Base-by-base conservation (phyloP, 495 filamentous ascomycete genomes). In the Xylaria bambusicola region DNA sequence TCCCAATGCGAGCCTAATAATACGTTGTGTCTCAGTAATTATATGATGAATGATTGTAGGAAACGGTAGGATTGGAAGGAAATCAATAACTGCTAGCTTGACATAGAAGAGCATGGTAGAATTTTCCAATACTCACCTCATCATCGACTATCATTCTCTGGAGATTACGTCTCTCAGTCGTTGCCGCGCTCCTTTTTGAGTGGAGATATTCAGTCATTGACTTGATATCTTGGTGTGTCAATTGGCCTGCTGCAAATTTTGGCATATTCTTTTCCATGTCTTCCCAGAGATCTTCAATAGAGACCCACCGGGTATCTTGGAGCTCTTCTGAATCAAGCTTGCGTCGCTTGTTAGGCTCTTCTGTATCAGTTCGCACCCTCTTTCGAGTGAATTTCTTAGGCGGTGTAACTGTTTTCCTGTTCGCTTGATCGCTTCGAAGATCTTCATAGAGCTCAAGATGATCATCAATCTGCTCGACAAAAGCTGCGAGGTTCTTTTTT, bases 361-460 rank as follows among this genome's bases (percentile, higher is more conserved):
- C 27, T 17, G 18, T 10, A n/a, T 56, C 26, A 54, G 27, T 52
- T 35, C 31, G 38, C 48, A 58, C 15, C 26, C 41, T 51, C 27
- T 67, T 72, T 24, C 69, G 68, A 17, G 65, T 45, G 9, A 47
- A 61, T 15, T 64, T 46, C 6, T 61, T 62, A 1, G 81, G 77
- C 6, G 69, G 68, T 51, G 66, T 82, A 13, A 80, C 77, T 1
- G 60, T 68, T 40, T 81, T 66, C 17, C 81, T 83, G 52, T 70
- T 73, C 5, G 74, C 64, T 3, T 77, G 42, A 0, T 71, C 55
- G 10, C 75, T 71, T 54, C 73, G 62, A 1, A 84, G 61, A 2
- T 46, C 62, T 21, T 82, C 76, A 76, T 79, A 85, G 1, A 65
- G 60, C 8, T 75, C 73, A n/a, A 79, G 35, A 18, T 77, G 62